Conservation (phyloP, 495 filamentous ascomycete genomes). For the Daldinia decipiens region DNA sequence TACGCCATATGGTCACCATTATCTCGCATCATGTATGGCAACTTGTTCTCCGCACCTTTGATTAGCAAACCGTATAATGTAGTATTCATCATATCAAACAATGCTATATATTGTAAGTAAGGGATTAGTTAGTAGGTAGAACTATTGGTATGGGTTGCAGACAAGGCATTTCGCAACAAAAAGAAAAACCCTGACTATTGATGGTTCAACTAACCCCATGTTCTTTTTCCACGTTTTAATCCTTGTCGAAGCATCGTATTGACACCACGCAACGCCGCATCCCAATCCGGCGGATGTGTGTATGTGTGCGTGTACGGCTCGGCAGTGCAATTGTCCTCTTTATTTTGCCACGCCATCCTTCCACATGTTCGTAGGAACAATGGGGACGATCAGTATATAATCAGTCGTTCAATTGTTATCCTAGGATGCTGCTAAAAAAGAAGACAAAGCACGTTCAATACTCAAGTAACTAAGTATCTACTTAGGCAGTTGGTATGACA, state of each 20-base stretch:
- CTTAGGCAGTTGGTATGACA: no score
- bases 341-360: neutral
- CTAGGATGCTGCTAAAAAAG: no score
- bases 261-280: constrained; percentile 13
- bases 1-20: neutral
- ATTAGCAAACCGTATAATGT: neutral
- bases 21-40: neutral
- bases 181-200: constrained; percentile 9
- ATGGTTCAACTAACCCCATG: neutral
- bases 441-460: no score
- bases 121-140: constrained; percentile 1
- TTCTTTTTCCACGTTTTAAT: constrained; percentile 38
- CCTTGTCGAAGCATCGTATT: constrained; percentile 31
- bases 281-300: constrained; percentile 7
- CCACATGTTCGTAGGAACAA: neutral
- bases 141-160: constrained; percentile 16
- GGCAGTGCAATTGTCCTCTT: neutral
- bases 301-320: constrained; percentile 1
- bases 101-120: constrained; percentile 4
- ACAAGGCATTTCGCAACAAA: constrained; percentile 7
- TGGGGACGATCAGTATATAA: neutral
- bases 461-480: no score
- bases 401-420: neutral
- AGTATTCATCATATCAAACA: constrained; percentile 5
- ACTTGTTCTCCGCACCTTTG: neutral